Conservation (phyloP, 495 filamentous ascomycete genomes). For the Penicillium coprophilum region DNA sequence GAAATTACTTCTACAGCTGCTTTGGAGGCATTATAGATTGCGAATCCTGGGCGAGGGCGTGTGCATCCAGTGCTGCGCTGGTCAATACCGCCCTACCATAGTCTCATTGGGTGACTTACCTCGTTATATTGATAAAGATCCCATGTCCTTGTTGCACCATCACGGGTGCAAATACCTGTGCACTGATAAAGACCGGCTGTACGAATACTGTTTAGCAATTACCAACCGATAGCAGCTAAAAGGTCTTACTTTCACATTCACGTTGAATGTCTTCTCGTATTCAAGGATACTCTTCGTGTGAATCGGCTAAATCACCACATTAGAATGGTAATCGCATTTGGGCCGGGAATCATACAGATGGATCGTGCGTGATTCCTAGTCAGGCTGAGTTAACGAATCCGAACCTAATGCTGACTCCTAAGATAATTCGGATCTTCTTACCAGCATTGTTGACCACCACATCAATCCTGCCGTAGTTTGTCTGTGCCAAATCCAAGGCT, state of each 20-base stretch:
- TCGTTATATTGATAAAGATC: slow-evolving; percentile 15
- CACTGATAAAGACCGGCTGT: slow-evolving; percentile 14
- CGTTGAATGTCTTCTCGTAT: slow-evolving; percentile 10
- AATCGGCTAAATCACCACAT: not conserved
- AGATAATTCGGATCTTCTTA: not conserved
- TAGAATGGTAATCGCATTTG: not conserved
- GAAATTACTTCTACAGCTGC: slow-evolving; percentile 38
- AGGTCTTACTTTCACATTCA: slow-evolving; percentile 11
- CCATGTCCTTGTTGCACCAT: slow-evolving; percentile 16
- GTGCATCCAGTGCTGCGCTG: slow-evolving; percentile 11
- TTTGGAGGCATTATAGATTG: slow-evolving; percentile 39
- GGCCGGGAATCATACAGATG: not conserved
- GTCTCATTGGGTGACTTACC: not conserved
- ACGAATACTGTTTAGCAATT: not conserved
- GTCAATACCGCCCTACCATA: not conserved
- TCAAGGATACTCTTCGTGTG: slow-evolving; percentile 9
- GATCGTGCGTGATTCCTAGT: slow-evolving; percentile 8
- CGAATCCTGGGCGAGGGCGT: slow-evolving; percentile 8
- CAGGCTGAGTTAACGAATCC: not conserved
- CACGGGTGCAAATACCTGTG: slow-evolving; percentile 7
- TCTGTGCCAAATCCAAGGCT: slow-evolving; percentile 7
- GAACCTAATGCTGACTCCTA: no score
- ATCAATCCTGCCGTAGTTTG: slow-evolving; percentile 10
- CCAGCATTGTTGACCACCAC: slow-evolving; percentile 23
- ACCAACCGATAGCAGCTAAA: no score